Evolutionary conservation across 2,329 filamentous ascomycete species (phyloP).

Genomic region (Monosporascus cannonballus): DNA sequence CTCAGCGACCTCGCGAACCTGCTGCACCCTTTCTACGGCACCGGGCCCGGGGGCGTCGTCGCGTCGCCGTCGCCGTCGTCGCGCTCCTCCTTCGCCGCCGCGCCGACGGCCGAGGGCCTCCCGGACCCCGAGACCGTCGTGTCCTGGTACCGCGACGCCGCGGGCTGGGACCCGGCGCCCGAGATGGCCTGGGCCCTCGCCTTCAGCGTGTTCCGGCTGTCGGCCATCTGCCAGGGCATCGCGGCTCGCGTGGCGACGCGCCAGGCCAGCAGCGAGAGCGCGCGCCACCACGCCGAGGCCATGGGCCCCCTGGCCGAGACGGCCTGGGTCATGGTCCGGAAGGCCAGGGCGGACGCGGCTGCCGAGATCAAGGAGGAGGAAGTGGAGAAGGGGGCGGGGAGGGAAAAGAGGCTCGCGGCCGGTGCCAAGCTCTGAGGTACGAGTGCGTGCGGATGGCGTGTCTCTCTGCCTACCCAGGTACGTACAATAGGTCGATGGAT

Average conservation of each 20-base stretch:
- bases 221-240: constrained; percentile 76
- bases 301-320: constrained; percentile 69
- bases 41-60: constrained; percentile 13
- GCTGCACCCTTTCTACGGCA: constrained; percentile 43
- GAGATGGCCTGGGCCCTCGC: constrained; percentile 58
- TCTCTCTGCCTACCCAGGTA: too few relatives aligned
- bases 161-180: constrained; percentile 57
- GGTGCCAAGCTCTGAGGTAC: not conserved
- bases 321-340: constrained; percentile 68
- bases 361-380: constrained; percentile 5
- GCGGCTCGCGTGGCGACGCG: constrained; percentile 77
- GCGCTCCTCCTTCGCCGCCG: constrained; percentile 45
- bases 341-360: constrained; percentile 7
- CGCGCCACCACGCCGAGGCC: constrained; percentile 63
- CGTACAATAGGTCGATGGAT: too few relatives aligned
- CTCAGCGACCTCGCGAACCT: constrained; percentile 87
- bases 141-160: constrained; percentile 59
- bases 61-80: constrained; percentile 20
- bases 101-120: constrained; percentile 56
- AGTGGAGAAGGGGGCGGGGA: not conserved
- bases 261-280: constrained; percentile 85
- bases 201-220: constrained; percentile 55
- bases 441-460: not conserved
- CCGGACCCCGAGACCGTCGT: constrained; percentile 44
- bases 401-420: not conserved